These are phyloP conservation scores for Curvularia sp. DNA, from an alignment of 2,329 filamentous ascomycete species.

Conservation along the genomic window DNA sequence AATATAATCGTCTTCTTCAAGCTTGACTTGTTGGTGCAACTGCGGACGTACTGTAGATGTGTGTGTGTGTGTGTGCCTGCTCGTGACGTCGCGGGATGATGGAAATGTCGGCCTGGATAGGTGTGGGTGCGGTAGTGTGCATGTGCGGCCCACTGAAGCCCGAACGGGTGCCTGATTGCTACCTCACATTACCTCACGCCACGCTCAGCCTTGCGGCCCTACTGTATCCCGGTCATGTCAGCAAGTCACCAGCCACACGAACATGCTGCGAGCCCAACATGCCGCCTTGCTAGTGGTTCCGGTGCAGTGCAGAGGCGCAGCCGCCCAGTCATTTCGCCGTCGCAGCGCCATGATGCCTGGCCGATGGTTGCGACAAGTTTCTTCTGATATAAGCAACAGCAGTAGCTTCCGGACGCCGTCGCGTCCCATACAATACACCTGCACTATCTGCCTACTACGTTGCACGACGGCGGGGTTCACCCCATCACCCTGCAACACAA, in stretches of 20 bases:
- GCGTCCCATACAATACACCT: constrained; percentile 19
- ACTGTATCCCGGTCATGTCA: constrained; percentile 28
- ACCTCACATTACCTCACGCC: constrained; percentile 20
- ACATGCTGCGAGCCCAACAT: constrained; percentile 24
- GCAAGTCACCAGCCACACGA: constrained; percentile 18
- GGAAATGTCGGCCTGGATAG: neutral
- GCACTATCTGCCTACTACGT: constrained; percentile 20
- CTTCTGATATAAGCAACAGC: constrained; percentile 20
- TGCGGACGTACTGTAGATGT: no score
- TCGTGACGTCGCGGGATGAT: neutral
- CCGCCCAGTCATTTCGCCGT: constrained; percentile 33
- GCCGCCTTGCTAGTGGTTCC: constrained; percentile 22
- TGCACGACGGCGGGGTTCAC: constrained; percentile 29
- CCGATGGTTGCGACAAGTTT: constrained; percentile 19
- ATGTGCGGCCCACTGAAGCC: neutral
- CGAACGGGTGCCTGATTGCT: constrained; percentile 22
- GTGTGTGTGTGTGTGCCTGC: neutral
- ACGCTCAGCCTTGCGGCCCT: constrained; percentile 24
- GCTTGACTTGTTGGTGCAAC: neutral
- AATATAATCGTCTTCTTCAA: constrained; percentile 17
- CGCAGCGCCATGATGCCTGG: constrained; percentile 22
- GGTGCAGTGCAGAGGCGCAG: constrained; percentile 37
- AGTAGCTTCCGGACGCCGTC: constrained; percentile 14
- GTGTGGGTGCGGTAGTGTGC: neutral
- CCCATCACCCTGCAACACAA: constrained; percentile 23